These are phyloP conservation scores for Pseudogymnoascus sp. DNA, from an alignment of 2,329 filamentous ascomycete genomes.

Conservation along the genomic window DNA sequence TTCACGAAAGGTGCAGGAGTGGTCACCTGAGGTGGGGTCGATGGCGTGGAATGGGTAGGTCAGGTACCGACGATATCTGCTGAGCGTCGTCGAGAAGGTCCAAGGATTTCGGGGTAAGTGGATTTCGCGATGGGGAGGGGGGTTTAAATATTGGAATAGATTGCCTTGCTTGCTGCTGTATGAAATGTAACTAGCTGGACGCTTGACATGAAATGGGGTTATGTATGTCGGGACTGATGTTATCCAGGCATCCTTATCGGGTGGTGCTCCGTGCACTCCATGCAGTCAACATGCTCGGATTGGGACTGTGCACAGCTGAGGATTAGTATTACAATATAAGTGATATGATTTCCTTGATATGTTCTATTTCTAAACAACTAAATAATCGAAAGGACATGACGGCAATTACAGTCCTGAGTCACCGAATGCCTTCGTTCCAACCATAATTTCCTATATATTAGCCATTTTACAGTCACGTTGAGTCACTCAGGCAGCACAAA, in stretches of 20 bases:
- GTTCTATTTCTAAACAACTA: background rate
- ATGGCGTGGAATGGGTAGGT: background rate
- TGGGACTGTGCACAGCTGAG: background rate
- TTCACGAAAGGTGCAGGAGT: background rate
- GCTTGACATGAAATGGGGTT: background rate
- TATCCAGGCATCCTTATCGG: background rate
- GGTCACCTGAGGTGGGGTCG: conserved; percentile 4
- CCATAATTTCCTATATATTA: background rate
- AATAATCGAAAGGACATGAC: no score
- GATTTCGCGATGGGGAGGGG: background rate
- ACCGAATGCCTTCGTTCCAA: background rate
- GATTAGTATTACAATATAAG: background rate
- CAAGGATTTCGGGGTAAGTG: background rate
- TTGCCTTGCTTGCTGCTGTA: background rate
- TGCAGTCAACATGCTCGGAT: background rate
- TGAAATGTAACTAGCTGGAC: background rate
- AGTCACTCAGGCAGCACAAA: background rate
- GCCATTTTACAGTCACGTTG: background rate
- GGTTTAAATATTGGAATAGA: background rate
- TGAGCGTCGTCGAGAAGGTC: background rate
- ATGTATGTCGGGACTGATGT: background rate
- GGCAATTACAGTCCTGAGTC: background rate
- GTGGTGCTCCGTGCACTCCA: background rate
- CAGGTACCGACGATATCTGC: background rate
- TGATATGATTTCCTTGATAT: background rate